Conservation (phyloP, 768 basidiomycete genomes). For the Serendipita vermifera region DNA sequence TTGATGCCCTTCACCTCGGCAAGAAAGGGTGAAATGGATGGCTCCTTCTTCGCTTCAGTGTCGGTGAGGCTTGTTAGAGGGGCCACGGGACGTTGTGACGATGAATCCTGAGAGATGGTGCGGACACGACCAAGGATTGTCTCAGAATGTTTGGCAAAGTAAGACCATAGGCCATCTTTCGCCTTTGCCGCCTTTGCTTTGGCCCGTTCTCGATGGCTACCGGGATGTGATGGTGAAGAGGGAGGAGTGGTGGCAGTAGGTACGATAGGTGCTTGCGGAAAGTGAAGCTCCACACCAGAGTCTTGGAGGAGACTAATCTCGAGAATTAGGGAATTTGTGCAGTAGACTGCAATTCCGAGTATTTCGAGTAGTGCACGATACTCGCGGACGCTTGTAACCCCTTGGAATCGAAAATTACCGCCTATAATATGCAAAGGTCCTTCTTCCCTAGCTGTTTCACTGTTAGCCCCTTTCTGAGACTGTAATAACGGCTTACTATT, state of each 20-base stretch:
- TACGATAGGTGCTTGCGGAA: slow-evolving; percentile 23
- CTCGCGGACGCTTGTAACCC: slow-evolving; percentile 30
- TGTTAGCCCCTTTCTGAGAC: slow-evolving; percentile 7
- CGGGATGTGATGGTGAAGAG: slow-evolving; percentile 17
- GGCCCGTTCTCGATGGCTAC: not conserved
- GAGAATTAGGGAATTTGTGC: slow-evolving; percentile 44
- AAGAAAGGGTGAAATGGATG: slow-evolving; percentile 25
- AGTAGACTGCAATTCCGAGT: slow-evolving; percentile 41
- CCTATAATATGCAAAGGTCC: slow-evolving; percentile 36
- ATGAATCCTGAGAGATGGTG: slow-evolving; percentile 10
- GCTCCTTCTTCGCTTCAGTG: slow-evolving; percentile 27
- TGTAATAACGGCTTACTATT: slow-evolving; percentile 28
- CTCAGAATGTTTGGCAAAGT: too few species aligned
- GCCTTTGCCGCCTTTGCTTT: not conserved
- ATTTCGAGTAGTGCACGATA: slow-evolving; percentile 34
- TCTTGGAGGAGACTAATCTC: slow-evolving; percentile 46
- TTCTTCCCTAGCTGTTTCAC: slow-evolving; percentile 8
- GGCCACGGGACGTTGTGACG: slow-evolving; percentile 18
- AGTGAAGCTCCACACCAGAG: slow-evolving; percentile 36
- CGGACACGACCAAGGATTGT: not conserved
- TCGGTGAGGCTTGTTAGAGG: slow-evolving; percentile 26
- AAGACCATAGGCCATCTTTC: too few species aligned
- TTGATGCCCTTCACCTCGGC: slow-evolving; percentile 32
- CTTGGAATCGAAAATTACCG: slow-evolving; percentile 47
- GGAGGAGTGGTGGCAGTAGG: not conserved